Conservation (phyloP, 129 eudicot species). For the Scalesia atractyloides region DNA sequence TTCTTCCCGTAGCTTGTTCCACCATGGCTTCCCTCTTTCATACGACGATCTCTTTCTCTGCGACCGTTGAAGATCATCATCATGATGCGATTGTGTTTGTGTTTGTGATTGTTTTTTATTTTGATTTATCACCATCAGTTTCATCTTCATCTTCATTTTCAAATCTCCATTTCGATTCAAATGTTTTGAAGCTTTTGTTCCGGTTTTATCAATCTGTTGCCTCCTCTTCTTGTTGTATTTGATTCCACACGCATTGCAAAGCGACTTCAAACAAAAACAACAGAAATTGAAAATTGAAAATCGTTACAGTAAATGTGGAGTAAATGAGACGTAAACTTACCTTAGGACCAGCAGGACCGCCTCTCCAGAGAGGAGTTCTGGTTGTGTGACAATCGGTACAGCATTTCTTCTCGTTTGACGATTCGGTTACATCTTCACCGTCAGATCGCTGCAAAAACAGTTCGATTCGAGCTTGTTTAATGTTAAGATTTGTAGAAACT, state of each 20-base stretch:
- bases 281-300: neutral
- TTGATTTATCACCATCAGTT: conserved; percentile 42
- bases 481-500: neutral
- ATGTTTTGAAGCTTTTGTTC: conserved; percentile 7
- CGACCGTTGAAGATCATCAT: neutral
- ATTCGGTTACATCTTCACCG: conserved; percentile 11
- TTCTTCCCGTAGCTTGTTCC: conserved; percentile 60
- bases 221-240: conserved; percentile 73
- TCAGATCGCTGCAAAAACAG: conserved; percentile 31
- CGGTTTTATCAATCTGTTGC: conserved; percentile 41
- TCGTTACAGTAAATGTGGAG: neutral
- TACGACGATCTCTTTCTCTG: conserved; percentile 34
- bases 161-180: conserved; percentile 28
- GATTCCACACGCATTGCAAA: conserved; percentile 84
- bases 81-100: neutral
- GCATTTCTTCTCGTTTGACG: conserved; percentile 36
- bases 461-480: neutral
- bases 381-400: conserved; percentile 65
- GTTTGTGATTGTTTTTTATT: neutral
- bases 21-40: conserved; percentile 45
- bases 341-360: conserved; percentile 82
- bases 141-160: conserved; percentile 35
- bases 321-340: conserved; percentile 20
- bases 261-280: conserved; percentile 40
- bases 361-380: conserved; percentile 68